Evolutionary conservation across 2,329 filamentous ascomycete species (phyloP).

Genomic region (Tolypocladium ophioglossoides): DNA sequence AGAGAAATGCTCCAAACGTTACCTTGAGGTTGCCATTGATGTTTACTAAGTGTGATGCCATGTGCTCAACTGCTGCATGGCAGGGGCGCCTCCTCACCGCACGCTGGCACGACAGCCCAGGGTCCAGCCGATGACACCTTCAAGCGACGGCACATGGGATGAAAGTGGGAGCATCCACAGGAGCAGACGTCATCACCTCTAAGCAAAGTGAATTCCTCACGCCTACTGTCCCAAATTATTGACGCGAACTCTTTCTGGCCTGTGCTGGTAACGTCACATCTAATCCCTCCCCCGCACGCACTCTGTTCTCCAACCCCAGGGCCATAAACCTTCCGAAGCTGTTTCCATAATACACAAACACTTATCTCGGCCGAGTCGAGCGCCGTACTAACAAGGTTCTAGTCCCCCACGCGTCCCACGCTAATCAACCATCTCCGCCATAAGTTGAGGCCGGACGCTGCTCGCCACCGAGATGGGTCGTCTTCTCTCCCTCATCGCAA

Average conservation of each 20-base stretch:
- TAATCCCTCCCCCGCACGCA: neutral
- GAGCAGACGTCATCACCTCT: no score
- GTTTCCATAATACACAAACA: neutral
- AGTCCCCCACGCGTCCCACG: neutral
- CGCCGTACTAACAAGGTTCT: neutral
- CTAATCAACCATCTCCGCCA: neutral
- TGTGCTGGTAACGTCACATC: neutral
- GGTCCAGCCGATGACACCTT: neutral
- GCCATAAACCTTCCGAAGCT: neutral
- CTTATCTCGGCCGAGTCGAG: neutral
- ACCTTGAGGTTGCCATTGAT: neutral
- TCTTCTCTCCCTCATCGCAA: slow-evolving; percentile 1
- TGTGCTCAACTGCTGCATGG: neutral
- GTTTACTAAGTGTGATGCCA: neutral
- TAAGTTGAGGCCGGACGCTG: no score
- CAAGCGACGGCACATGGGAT: neutral
- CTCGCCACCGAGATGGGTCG: neutral
- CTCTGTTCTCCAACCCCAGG: neutral
- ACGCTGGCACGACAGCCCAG: neutral
- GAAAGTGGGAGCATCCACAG: no score
- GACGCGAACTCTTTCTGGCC: neutral
- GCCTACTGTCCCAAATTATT: neutral
- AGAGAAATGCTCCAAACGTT: neutral
- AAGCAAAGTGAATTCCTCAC: neutral
- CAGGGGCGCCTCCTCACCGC: neutral